Conservation (phyloP, 331 rosid genomes). For the Arachis monticola region DNA sequence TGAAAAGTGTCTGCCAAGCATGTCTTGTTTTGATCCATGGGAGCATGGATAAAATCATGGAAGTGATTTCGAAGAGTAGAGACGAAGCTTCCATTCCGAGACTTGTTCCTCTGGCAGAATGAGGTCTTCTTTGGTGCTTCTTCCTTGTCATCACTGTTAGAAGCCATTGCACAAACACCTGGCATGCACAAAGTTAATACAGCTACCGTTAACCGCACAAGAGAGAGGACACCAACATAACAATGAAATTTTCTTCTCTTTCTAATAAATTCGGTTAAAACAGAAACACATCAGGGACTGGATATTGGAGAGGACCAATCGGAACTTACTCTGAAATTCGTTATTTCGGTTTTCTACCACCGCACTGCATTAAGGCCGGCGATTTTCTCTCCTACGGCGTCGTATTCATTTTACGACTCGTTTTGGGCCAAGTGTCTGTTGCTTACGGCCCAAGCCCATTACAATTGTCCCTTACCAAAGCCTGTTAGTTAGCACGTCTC, state of each 20-base stretch:
- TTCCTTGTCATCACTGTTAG: slow-evolving; percentile 27
- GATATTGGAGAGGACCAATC: not conserved
- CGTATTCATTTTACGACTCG: too few relatives aligned
- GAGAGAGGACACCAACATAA: not conserved
- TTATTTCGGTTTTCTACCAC: not conserved
- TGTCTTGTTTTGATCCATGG: slow-evolving; percentile 60
- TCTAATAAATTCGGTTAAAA: not conserved
- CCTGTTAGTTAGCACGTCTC: too few relatives aligned
- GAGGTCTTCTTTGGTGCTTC: slow-evolving; percentile 36
- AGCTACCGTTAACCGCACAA: not conserved
- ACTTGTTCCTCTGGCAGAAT: slow-evolving; percentile 62
- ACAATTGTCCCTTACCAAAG: too few relatives aligned
- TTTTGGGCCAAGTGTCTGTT: too few relatives aligned
- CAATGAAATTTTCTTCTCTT: slow-evolving; percentile 9
- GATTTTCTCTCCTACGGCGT: too few relatives aligned
- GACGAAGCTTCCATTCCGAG: slow-evolving; percentile 63
- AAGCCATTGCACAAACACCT: slow-evolving; percentile 47
- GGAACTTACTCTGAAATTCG: not conserved
- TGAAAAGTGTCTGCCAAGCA: slow-evolving; percentile 59
- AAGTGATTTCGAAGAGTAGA: slow-evolving; percentile 56
- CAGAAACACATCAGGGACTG: not conserved
- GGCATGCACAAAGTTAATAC: slow-evolving; percentile 23
- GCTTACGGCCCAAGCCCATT: too few relatives aligned
- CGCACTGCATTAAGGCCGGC: too few relatives aligned
- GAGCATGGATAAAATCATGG: slow-evolving; percentile 62